Percentiles rank a stretch among this genome's conserved stretches.
Conservation (phyloP, 306 rosid genomes). For the Pyrus bretschneideri region DNA sequence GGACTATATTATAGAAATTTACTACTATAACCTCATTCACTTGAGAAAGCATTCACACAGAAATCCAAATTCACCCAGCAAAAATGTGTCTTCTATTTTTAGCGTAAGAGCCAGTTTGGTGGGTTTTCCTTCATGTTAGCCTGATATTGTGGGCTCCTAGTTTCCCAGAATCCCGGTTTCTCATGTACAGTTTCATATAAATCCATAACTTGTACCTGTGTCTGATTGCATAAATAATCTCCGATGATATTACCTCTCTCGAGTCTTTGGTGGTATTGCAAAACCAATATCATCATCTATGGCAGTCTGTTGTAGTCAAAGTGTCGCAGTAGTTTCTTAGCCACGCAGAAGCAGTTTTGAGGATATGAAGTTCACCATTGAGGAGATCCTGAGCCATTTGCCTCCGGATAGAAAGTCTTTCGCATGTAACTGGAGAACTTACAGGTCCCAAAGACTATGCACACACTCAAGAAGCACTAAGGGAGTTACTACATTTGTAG, state of each 20-base stretch:
- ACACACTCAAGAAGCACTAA: background rate
- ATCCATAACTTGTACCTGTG: background rate
- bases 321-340: constrained; percentile 44
- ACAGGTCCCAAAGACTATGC: constrained; percentile 35
- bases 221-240: background rate
- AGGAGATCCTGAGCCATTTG: constrained; percentile 61
- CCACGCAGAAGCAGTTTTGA: constrained; percentile 60
- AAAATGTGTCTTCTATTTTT: too few species aligned
- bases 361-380: constrained; percentile 54
- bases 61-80: background rate
- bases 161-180: too few species aligned
- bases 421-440: constrained; percentile 8
- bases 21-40: too few species aligned
- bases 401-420: constrained; percentile 25
- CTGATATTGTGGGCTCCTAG: too few species aligned
- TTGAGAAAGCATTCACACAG: too few species aligned
- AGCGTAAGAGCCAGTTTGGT: too few species aligned
- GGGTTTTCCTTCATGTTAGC: too few species aligned
- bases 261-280: background rate
- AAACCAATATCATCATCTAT: background rate
- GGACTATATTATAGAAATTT: too few species aligned
- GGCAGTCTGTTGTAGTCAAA: constrained; percentile 1
- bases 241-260: background rate
- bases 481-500: too few species aligned
- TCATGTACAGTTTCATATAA: too few species aligned